phyloP scores from a whole-genome alignment of 1,284 basidiomycete genomes.

The Rhodotorula sp. region DNA sequence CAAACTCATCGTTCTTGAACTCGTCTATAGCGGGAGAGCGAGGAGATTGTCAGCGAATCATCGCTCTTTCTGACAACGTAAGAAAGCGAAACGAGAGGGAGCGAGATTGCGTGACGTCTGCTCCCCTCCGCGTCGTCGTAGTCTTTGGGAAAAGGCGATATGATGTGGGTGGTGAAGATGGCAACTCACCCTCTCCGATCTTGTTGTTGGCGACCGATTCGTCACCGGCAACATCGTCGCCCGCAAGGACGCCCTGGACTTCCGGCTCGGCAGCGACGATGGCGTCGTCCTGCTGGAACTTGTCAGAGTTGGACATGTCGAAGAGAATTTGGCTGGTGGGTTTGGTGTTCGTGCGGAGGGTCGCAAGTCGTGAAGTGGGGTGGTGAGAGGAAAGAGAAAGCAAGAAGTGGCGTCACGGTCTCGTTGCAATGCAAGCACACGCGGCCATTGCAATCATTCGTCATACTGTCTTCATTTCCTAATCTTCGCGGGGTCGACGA shows the following conservation, averaged over 20 bases:
- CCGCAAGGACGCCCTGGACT: slow-evolving; percentile 11
- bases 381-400: too few species aligned
- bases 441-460: too few species aligned
- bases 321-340: too few species aligned
- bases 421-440: too few species aligned
- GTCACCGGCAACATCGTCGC: neutral
- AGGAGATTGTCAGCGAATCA: neutral
- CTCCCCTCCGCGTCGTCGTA: neutral
- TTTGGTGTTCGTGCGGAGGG: too few species aligned
- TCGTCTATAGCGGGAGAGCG: neutral
- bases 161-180: neutral
- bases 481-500: too few species aligned
- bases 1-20: slow-evolving; percentile 30
- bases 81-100: too few species aligned
- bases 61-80: too few species aligned
- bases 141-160: neutral
- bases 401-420: too few species aligned
- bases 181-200: slow-evolving; percentile 6
- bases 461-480: too few species aligned
- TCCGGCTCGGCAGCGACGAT: slow-evolving; percentile 18
- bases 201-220: slow-evolving; percentile 14
- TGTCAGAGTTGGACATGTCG: slow-evolving; percentile 33
- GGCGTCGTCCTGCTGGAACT: slow-evolving; percentile 26
- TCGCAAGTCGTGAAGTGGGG: slow-evolving; percentile 1
- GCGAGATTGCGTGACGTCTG: too few species aligned